These are phyloP conservation scores for Heliamphora exappendiculata DNA, from an alignment of 148 eudicot genomes.

Conservation along the genomic window DNA sequence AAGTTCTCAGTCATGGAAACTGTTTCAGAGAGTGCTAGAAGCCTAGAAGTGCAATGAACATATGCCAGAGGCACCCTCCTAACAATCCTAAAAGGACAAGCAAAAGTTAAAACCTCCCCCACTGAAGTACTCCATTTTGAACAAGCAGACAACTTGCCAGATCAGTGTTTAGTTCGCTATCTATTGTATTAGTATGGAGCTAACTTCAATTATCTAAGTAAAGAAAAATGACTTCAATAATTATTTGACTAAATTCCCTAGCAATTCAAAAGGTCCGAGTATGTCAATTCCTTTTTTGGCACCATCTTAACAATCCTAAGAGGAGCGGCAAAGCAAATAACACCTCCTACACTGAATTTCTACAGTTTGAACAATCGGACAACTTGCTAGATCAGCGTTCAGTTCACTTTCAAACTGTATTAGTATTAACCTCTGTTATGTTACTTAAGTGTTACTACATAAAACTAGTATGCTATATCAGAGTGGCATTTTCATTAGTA, in stretches of 20 bases:
- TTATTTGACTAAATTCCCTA: no score
- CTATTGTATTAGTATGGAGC: neutral
- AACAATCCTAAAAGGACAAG: neutral
- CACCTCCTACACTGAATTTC: neutral
- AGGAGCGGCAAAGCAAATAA: neutral
- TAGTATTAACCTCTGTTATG: no score
- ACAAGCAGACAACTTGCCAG: neutral
- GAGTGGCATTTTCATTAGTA: neutral
- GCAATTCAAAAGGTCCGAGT: no score
- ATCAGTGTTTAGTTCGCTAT: neutral
- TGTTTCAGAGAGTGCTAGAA: neutral
- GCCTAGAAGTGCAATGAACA: neutral
- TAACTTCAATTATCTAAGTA: no score
- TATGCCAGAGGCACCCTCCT: neutral
- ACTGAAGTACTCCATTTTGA: neutral
- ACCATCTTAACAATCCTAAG: neutral
- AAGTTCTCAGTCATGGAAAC: neutral
- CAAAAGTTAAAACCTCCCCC: neutral
- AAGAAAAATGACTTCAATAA: no score
- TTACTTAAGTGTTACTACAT: neutral
- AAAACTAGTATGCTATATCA: neutral
- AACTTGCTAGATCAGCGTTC: neutral
- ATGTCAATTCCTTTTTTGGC: no score
- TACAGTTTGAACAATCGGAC: neutral
- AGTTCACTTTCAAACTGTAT: neutral